A percentile compares a stretch with the other conserved stretches of the same genome.
Evolutionary conservation across 495 filamentous ascomycete genomes (phyloP).

Genomic region (Aspergillus hancockii): DNA sequence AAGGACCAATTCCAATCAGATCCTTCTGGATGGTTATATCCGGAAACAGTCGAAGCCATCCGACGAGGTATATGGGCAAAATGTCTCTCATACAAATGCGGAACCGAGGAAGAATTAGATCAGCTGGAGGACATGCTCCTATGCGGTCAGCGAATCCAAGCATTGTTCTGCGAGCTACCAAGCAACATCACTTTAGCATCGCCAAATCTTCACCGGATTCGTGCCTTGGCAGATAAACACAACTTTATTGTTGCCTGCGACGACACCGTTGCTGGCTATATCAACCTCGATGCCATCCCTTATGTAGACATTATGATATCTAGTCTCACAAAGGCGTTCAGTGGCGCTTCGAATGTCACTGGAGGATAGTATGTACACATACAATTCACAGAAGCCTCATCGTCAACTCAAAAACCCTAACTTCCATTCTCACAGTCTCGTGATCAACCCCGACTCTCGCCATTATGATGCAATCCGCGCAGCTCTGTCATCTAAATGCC

Average conservation of each 20-base stretch:
- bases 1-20: neutral
- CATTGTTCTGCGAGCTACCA: conserved; percentile 34
- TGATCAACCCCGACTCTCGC: conserved; percentile 13
- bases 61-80: neutral
- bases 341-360: conserved; percentile 54
- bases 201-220: conserved; percentile 28
- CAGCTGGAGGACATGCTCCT: conserved; percentile 23
- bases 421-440: neutral
- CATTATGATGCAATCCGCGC: conserved; percentile 3
- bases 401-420: neutral
- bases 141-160: conserved; percentile 23
- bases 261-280: conserved; percentile 36
- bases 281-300: conserved; percentile 31
- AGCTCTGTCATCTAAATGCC: neutral
- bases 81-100: conserved; percentile 3
- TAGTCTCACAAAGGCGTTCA: conserved; percentile 52
- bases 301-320: conserved; percentile 46
- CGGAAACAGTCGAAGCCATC: conserved; percentile 6
- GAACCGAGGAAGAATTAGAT: conserved; percentile 21
- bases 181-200: conserved; percentile 30
- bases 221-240: conserved; percentile 31
- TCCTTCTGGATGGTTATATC: conserved; percentile 1
- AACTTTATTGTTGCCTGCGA: conserved; percentile 30
- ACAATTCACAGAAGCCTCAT: neutral
- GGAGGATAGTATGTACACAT: conserved; percentile 32